phyloP scores from a whole-genome alignment of 2,329 filamentous ascomycete genomes.

The Elsinoe necatrix region DNA sequence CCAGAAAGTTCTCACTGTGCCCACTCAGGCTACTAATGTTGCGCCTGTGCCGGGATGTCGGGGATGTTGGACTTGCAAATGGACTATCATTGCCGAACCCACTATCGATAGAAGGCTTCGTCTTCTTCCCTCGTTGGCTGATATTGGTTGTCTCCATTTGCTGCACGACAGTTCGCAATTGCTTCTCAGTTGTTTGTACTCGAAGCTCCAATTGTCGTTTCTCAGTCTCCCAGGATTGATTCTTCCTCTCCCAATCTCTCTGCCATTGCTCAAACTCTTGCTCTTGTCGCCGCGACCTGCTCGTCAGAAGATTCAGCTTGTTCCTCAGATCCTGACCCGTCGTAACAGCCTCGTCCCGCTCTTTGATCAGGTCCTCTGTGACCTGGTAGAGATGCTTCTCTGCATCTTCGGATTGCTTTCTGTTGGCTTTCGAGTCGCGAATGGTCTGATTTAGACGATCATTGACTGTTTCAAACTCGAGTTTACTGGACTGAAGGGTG shows the following conservation, averaged over 20 bases:
- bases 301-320: slow-evolving; percentile 69
- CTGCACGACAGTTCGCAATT: slow-evolving; percentile 73
- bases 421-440: slow-evolving; percentile 72
- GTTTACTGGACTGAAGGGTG: slow-evolving; percentile 59
- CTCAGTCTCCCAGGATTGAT: slow-evolving; percentile 75
- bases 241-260: slow-evolving; percentile 74
- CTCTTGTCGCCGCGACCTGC: slow-evolving; percentile 68
- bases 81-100: slow-evolving; percentile 52
- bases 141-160: slow-evolving; percentile 66
- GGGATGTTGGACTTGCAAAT: slow-evolving; percentile 53
- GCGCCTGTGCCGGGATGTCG: slow-evolving; percentile 23
- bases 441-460: slow-evolving; percentile 52
- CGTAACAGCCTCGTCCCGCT: slow-evolving; percentile 77
- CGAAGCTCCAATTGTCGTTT: slow-evolving; percentile 74
- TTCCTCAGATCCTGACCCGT: slow-evolving; percentile 62
- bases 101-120: slow-evolving; percentile 52
- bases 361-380: slow-evolving; percentile 70
- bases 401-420: slow-evolving; percentile 75
- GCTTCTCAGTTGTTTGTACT: slow-evolving; percentile 80
- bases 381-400: slow-evolving; percentile 85
- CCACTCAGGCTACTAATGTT: slow-evolving; percentile 29
- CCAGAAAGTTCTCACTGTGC: slow-evolving; percentile 27
- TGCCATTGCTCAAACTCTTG: slow-evolving; percentile 74
- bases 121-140: slow-evolving; percentile 43
- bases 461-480: slow-evolving; percentile 65